Evolutionary conservation across 2,329 filamentous ascomycete genomes (phyloP).

Genomic region (Beauveria caledonica): DNA sequence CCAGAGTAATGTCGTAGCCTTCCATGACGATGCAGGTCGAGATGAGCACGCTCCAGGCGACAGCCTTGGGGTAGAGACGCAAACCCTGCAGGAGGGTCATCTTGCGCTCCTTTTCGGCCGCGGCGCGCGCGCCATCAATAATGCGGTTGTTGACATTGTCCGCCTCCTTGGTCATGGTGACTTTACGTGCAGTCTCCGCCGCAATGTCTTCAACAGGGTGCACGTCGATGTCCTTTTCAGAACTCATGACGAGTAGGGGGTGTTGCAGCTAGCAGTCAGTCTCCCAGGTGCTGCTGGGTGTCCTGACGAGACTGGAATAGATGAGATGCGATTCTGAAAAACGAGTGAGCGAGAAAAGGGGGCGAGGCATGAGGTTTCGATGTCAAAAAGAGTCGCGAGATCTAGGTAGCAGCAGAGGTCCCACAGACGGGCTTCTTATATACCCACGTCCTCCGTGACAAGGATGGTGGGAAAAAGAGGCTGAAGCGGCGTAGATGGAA

Average conservation of each 20-base stretch:
- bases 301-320: too few species aligned
- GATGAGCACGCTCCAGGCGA: slow-evolving; percentile 75
- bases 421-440: slow-evolving; percentile 9
- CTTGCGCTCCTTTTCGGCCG: slow-evolving; percentile 53
- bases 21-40: slow-evolving; percentile 92
- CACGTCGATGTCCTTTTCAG: slow-evolving; percentile 12
- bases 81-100: slow-evolving; percentile 73
- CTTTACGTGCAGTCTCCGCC: background rate
- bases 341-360: background rate
- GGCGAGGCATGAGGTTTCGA: background rate
- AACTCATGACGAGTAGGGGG: slow-evolving; percentile 10
- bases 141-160: slow-evolving; percentile 21
- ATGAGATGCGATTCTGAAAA: background rate
- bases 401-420: background rate
- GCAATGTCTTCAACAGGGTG: slow-evolving; percentile 13
- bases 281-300: too few species aligned
- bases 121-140: slow-evolving; percentile 30
- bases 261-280: background rate
- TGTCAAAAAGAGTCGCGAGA: background rate
- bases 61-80: slow-evolving; percentile 77
- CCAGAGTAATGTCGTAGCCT: slow-evolving; percentile 73
- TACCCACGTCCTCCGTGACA: background rate
- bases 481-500: background rate
- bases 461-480: background rate
- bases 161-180: background rate